Evolutionary conservation across 371 early-diverging fungal genomes (phyloP), one percentile per base, ranked within the genome.

Genomic region (Mucor mucedo): DNA sequence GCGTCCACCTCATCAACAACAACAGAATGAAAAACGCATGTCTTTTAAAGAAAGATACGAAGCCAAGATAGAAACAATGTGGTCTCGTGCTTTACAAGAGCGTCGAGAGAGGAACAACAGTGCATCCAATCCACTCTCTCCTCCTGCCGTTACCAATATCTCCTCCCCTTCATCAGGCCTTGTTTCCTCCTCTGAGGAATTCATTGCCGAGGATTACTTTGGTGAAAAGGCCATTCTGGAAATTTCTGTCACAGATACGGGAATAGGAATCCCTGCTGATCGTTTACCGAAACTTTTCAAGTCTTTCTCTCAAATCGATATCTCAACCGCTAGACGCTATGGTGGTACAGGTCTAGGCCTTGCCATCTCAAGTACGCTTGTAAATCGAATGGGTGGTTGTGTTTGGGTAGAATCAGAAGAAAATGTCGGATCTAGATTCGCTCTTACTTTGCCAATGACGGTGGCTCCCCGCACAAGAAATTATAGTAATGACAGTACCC

Each of bases 361-460:
- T 40, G 84, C 86, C 14, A 86, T 86, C 32, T 83, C 84, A 38
- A 80, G 83, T 33, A 83, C 81, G 13, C 59, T 86, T 6, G 86
- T 84, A 7, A 84, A 86, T 60, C 73, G 79, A 54, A 86, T 86
- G 86, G 84, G 84, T 11, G 86, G 86, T 9, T 79, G 83, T 33
- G 64, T 86, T 6, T 86, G 86, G 86, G 86, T 86, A 4, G 86
- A 86, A 58, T 84, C 84, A 28, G 84, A 84, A 40, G 77, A 81
- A 63, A 73, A 73, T 4, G 67, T 70, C 30, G 86, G 86, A 29
- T 84, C 84, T 0, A 60, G 84, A 5, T 86, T 86, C 52, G 83
- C 86, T 5, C 71, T 84, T 38, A 84, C 86, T 3, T 62, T 86
- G 32, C 86, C 86, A 9, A 71, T 86, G 63, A 72, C 81, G 5